Evolutionary conservation across 2,329 filamentous ascomycete species (phyloP), one percentile per base, ranked within the genome.

Genomic region (Aplosporella prunicola): DNA sequence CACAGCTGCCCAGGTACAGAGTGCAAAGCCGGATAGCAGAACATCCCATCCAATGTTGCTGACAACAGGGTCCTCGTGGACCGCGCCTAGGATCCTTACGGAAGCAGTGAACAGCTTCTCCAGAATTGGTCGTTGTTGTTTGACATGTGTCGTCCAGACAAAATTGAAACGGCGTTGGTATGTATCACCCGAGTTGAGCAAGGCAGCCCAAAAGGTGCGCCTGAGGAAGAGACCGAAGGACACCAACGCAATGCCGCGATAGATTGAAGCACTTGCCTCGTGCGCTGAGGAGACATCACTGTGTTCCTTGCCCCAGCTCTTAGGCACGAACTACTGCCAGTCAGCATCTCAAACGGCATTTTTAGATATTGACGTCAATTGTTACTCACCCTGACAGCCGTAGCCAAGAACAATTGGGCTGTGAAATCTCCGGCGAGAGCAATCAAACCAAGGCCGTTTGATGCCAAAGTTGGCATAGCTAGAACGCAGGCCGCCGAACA

Each of bases 1-100:
- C 1, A 70, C 62, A 26, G 71, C 71, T n/a, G 70, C 67, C 74
- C 75, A 79, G 2, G 70, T 40, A 1, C 72, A 66, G n/a, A 78
- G 52, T 39, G 67, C 71, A 10, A 73, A 41, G 2, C 63, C 61
- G 15, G 68, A 73, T 23, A 78, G 59, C 10, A 80, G 50, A 2
- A 76, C 74, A 52, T 81, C 77, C 55, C 68, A 69, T 5, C 69
- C 72, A 0, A 71, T 69, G 13, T 66, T 69, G 14, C 68, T 68
- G 20, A 80, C 68, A 15, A 68, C 69, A 0, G 76, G 75, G 49
- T 80, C 73, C 35, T 71, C 71, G 41, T 62, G 63, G 34, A 73
- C 62, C 1, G 70, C 67, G 26, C 63, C 67, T 17, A 71, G 60
- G 9, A 72, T 55, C 49, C 61, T 66, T 31, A 57, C 61, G 10